These are phyloP conservation scores for Metschnikowia anglica DNA, from an alignment of 805 yeast genomes.

Conservation along the genomic window DNA sequence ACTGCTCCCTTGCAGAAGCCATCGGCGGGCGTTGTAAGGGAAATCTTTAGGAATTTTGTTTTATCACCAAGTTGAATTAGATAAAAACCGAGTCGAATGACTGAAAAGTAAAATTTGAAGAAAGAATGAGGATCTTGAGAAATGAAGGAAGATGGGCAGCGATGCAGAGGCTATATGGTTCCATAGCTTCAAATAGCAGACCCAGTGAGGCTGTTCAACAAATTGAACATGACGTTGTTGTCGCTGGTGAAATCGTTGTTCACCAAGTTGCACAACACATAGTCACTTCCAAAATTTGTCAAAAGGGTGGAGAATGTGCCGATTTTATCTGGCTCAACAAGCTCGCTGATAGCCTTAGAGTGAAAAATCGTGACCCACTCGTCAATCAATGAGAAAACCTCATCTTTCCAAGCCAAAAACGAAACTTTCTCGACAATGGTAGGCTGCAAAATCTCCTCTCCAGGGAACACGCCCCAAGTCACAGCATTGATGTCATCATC, in stretches of 20 bases:
- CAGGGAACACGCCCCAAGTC: slow-evolving; percentile 96
- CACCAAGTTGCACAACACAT: slow-evolving; percentile 80
- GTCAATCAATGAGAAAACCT: slow-evolving; percentile 75
- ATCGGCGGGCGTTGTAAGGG: slow-evolving; percentile 14
- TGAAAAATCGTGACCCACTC: slow-evolving; percentile 71
- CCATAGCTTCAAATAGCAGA: slow-evolving; percentile 2
- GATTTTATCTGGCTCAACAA: slow-evolving; percentile 29
- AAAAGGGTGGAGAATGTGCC: slow-evolving; percentile 43
- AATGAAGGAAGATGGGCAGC: slow-evolving; percentile 11
- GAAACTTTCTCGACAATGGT: slow-evolving; percentile 91
- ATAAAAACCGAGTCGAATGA: slow-evolving; percentile 19
- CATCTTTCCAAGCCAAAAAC: slow-evolving; percentile 96
- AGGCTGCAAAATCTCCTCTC: slow-evolving; percentile 91
- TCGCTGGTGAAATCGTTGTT: slow-evolving; percentile 73
- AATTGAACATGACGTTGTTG: slow-evolving; percentile 54
- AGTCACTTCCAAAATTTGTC: slow-evolving; percentile 51
- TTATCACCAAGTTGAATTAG: slow-evolving; percentile 26
- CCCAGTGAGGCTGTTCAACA: slow-evolving; percentile 39
- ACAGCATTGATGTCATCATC: slow-evolving; percentile 87
- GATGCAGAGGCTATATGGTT: slow-evolving; percentile 5
- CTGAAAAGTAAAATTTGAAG: not conserved
- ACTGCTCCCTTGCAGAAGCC: slow-evolving; percentile 6
- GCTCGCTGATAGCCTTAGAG: slow-evolving; percentile 35
- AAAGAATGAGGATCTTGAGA: slow-evolving; percentile 2
- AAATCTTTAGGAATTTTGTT: slow-evolving; percentile 20